Base-by-base conservation (phyloP, 805 yeast species). In the Kuraishia capsulata region DNA sequence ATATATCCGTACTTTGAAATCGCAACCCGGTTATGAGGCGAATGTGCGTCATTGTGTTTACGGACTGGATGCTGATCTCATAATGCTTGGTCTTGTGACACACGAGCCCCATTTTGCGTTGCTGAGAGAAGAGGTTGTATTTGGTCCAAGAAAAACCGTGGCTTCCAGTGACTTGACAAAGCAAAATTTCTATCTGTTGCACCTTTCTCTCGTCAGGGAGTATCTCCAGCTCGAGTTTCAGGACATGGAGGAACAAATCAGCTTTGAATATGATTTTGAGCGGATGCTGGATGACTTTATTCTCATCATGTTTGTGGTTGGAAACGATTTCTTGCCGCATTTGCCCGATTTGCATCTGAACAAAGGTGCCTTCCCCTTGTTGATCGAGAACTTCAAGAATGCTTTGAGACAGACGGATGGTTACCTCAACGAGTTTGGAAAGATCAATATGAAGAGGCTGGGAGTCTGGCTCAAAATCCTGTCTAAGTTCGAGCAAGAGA, bases 261-360 rank as follows among this genome's bases (percentile, higher is more conserved):
- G 73, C 18, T 87, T 87, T 49, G 75, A 65, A 29, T 90, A 82
- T 52, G 77, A 83, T 60, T 89, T 92, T 57, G 99, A 92, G 59
- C 71, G 89, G 45, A 71, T 88, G 20, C 62, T 92, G 46, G 99
- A 92, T 61, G 99, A 92, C 58, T 87, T 90, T 48, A 85, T 92
- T 45, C 67, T 92, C 43, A 81, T 90, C 50, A 76, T 87, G 81
- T 89, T 86, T 54, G 95, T 92, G 44, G 86, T 92, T 50, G 99
- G 99, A 51, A 92, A 92, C 55, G 99, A 92, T 71, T 92, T 92
- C 78, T 71, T 92, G 53, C 98, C 99, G 20, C 86, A 92, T 56
- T 72, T 94, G 49, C 98, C 99, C 0, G 95, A 89, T 59, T 69
- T 92, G 49, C 89, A 86, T 56, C 72, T 92, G 47, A 89, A 88